phyloP scores from a whole-genome alignment of 495 filamentous ascomycete genomes.

The Astrothelium subdiscretum region DNA sequence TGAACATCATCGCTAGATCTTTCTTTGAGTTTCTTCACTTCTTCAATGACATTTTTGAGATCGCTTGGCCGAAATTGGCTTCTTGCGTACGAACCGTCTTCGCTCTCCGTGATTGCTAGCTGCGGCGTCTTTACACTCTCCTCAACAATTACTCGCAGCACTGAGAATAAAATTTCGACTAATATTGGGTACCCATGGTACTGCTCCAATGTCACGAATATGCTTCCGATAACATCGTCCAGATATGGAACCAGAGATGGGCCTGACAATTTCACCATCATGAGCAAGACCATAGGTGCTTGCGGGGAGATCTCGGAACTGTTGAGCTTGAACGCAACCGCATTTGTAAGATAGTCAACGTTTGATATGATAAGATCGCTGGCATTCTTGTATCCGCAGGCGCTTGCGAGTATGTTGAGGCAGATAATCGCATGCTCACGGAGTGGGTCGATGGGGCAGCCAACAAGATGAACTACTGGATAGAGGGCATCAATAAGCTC shows the following conservation, averaged over 20 bases:
- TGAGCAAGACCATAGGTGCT: constrained; percentile 77
- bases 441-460: constrained; percentile 53
- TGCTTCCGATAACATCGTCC: constrained; percentile 78
- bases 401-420: constrained; percentile 62
- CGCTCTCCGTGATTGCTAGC: constrained; percentile 38
- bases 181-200: constrained; percentile 88
- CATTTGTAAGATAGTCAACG: constrained; percentile 92
- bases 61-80: constrained; percentile 23
- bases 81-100: constrained; percentile 1
- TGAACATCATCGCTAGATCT: neutral
- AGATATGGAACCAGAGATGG: constrained; percentile 73
- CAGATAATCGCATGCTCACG: constrained; percentile 75
- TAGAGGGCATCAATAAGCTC: constrained; percentile 90
- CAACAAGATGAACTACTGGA: constrained; percentile 75
- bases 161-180: constrained; percentile 74
- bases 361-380: constrained; percentile 80
- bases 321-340: constrained; percentile 78
- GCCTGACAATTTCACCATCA: constrained; percentile 88
- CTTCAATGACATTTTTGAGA: constrained; percentile 27
- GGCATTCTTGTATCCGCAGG: constrained; percentile 65
- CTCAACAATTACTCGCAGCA: constrained; percentile 67
- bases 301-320: constrained; percentile 85
- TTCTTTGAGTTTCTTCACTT: neutral
- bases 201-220: constrained; percentile 81
- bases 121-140: constrained; percentile 59